These are phyloP conservation scores for Detonula confervacea DNA, from an alignment of 352 stramenopile species.

Conservation along the genomic window DNA sequence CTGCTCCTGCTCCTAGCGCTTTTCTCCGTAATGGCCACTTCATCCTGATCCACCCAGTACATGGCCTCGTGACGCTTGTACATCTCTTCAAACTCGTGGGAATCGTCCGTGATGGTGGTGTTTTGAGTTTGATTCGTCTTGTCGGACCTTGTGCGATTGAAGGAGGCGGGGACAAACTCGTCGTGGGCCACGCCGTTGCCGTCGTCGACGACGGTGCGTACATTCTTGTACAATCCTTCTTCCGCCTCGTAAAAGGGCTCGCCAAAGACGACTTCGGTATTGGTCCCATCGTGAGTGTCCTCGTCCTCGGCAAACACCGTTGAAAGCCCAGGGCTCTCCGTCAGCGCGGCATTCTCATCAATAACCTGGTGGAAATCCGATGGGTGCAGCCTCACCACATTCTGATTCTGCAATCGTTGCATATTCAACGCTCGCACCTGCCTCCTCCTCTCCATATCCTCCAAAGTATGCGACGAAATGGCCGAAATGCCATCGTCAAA, in stretches of 20 bases:
- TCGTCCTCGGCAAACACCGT: slow-evolving; percentile 10
- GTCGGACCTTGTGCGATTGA: slow-evolving; percentile 3
- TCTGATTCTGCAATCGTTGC: too few relatives aligned
- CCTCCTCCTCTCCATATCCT: slow-evolving; percentile 62
- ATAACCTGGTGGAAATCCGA: slow-evolving; percentile 13
- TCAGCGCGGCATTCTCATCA: slow-evolving; percentile 6
- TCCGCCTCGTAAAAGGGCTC: slow-evolving; percentile 30
- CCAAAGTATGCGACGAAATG: slow-evolving; percentile 73
- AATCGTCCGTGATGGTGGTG: slow-evolving; percentile 36
- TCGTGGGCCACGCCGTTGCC: not conserved
- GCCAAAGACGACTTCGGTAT: slow-evolving; percentile 36
- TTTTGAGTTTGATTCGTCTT: slow-evolving; percentile 10
- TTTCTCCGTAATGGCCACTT: slow-evolving; percentile 1
- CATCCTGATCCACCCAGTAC: slow-evolving; percentile 39
- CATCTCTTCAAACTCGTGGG: slow-evolving; percentile 33
- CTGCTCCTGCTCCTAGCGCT: not conserved
- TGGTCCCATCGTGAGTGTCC: too few relatives aligned
- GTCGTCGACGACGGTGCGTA: not conserved
- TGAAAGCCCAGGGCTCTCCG: slow-evolving; percentile 1
- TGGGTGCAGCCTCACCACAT: slow-evolving; percentile 21
- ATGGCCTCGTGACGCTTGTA: slow-evolving; percentile 26
- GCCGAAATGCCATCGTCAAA: slow-evolving; percentile 77
- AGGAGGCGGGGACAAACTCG: too few relatives aligned
- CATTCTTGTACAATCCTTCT: not conserved
- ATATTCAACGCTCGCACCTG: too few relatives aligned